phyloP scores from a whole-genome alignment of 768 basidiomycete species.

The Coprinopsis sp. region DNA sequence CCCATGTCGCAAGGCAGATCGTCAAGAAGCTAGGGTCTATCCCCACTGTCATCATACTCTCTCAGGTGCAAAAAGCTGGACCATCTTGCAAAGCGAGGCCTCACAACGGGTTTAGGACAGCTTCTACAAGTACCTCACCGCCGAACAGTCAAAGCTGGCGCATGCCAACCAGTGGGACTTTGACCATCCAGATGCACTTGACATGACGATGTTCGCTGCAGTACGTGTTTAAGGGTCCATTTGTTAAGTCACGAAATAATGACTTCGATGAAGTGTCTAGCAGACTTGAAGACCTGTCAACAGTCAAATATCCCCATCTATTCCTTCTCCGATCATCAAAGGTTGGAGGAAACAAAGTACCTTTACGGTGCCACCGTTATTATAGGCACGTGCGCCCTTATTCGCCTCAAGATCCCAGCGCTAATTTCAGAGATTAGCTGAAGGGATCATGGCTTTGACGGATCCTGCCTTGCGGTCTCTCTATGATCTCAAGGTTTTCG shows the following conservation, averaged over 20 bases:
- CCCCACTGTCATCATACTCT: conserved; percentile 86
- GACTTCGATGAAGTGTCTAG: conserved; percentile 81
- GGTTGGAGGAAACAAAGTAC: conserved; percentile 75
- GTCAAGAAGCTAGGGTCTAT: conserved; percentile 77
- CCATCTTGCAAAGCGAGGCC: not conserved
- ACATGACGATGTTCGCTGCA: conserved; percentile 79
- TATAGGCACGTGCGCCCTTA: conserved; percentile 48
- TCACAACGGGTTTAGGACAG: conserved; percentile 57
- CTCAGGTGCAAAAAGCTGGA: conserved; percentile 51
- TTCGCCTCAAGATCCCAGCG: not conserved
- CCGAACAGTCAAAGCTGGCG: conserved; percentile 79
- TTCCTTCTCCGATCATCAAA: conserved; percentile 88
- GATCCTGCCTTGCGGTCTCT: conserved; percentile 73
- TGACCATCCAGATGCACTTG: conserved; percentile 91
- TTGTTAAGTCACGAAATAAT: no score
- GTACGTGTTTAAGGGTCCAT: no score
- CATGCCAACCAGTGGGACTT: conserved; percentile 79
- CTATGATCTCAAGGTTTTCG: conserved; percentile 95
- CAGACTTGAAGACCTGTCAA: conserved; percentile 78
- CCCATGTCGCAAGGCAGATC: conserved; percentile 81
- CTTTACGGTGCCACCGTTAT: conserved; percentile 92
- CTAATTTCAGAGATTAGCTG: conserved; percentile 41
- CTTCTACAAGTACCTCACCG: conserved; percentile 81
- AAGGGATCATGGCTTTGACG: conserved; percentile 88
- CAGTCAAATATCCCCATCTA: conserved; percentile 92